phyloP scores from a whole-genome alignment of 805 yeast species.

The Starmerella apicola region DNA sequence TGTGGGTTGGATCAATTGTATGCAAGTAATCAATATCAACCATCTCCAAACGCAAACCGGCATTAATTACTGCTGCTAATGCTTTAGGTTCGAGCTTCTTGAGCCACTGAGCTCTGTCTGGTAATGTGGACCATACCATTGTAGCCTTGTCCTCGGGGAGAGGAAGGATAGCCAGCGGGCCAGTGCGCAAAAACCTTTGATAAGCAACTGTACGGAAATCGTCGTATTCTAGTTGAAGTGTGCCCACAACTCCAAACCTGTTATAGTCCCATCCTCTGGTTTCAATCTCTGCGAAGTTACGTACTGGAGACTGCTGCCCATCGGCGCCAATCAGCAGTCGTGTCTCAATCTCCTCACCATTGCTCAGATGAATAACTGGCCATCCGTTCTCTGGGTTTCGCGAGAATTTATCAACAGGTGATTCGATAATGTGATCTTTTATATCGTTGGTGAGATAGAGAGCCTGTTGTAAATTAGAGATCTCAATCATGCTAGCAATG shows the following conservation, averaged over 20 bases:
- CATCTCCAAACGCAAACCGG: conserved; percentile 68
- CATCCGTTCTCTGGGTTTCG: conserved; percentile 29
- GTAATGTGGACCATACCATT: conserved; percentile 84
- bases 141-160: conserved; percentile 79
- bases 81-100: conserved; percentile 45
- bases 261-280: conserved; percentile 88
- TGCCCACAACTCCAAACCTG: conserved; percentile 86
- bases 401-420: conserved; percentile 31
- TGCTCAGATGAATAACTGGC: conserved; percentile 62
- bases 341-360: conserved; percentile 52
- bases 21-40: conserved; percentile 67
- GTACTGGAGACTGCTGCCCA: conserved; percentile 88
- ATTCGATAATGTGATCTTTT: conserved; percentile 24
- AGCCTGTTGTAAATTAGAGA: conserved; percentile 68
- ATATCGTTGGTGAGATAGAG: conserved; percentile 24
- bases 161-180: conserved; percentile 87
- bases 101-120: conserved; percentile 55
- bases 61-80: conserved; percentile 65
- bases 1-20: conserved; percentile 25
- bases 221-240: conserved; percentile 60
- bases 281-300: conserved; percentile 66
- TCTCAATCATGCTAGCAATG: conserved; percentile 81
- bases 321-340: conserved; percentile 88
- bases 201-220: conserved; percentile 68
- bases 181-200: conserved; percentile 85